phyloP scores from a whole-genome alignment of 257 asterid species.

The Fraxinus excelsior region DNA sequence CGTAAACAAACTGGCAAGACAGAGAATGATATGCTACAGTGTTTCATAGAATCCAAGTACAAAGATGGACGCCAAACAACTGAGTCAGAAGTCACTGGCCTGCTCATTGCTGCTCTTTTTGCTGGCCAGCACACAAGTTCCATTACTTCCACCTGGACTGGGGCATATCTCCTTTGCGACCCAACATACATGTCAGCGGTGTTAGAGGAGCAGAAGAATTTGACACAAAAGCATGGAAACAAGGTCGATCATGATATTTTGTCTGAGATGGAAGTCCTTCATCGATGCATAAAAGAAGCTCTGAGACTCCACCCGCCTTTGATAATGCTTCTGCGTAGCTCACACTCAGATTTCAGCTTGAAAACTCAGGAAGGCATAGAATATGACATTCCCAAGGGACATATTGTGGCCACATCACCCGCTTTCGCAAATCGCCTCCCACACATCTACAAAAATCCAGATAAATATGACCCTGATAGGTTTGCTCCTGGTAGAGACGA shows the following conservation, averaged over 20 bases:
- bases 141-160: slow-evolving; percentile 61
- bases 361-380: slow-evolving; percentile 48
- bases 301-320: slow-evolving; percentile 58
- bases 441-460: slow-evolving; percentile 43
- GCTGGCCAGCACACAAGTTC: slow-evolving; percentile 65
- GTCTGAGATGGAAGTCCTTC: slow-evolving; percentile 55
- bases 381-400: slow-evolving; percentile 41
- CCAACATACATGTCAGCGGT: slow-evolving; percentile 45
- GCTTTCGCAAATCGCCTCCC: slow-evolving; percentile 41
- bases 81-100: slow-evolving; percentile 49
- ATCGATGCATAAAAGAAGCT: slow-evolving; percentile 57
- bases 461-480: slow-evolving; percentile 51
- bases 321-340: slow-evolving; percentile 51
- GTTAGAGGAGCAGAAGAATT: slow-evolving; percentile 44
- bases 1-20: slow-evolving; percentile 45
- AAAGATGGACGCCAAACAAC: slow-evolving; percentile 56
- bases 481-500: slow-evolving; percentile 53
- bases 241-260: slow-evolving; percentile 53
- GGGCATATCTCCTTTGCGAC: slow-evolving; percentile 53
- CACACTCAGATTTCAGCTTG: slow-evolving; percentile 46
- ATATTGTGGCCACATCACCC: slow-evolving; percentile 35
- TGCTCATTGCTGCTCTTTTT: slow-evolving; percentile 57
- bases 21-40: slow-evolving; percentile 50
- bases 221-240: slow-evolving; percentile 43
- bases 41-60: slow-evolving; percentile 58